phyloP scores from a whole-genome alignment of 2,329 filamentous ascomycete species.

The Thielaviopsis cerberus region DNA sequence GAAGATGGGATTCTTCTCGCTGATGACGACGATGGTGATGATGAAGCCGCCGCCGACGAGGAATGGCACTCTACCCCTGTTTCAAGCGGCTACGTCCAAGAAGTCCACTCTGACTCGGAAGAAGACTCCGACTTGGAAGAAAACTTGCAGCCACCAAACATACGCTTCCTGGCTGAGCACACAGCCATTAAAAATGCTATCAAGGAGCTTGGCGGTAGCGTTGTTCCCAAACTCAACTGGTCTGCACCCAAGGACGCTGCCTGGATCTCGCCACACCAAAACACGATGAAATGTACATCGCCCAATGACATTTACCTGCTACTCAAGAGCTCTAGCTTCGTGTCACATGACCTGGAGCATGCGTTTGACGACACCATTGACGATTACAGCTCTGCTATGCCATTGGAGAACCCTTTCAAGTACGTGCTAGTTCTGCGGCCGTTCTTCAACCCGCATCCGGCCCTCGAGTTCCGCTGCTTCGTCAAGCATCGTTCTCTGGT shows the following conservation, averaged over 20 bases:
- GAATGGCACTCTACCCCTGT: constrained; percentile 23
- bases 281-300: constrained; percentile 76
- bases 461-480: constrained; percentile 89
- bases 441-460: constrained; percentile 73
- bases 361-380: constrained; percentile 60
- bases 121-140: constrained; percentile 23
- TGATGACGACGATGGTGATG: constrained; percentile 39
- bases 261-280: constrained; percentile 69
- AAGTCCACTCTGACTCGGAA: constrained; percentile 27
- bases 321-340: constrained; percentile 83
- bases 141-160: constrained; percentile 28
- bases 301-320: constrained; percentile 87
- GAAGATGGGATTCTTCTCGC: constrained; percentile 85
- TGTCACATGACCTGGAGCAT: constrained; percentile 85
- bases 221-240: constrained; percentile 93
- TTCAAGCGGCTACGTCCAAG: constrained; percentile 18
- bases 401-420: constrained; percentile 31
- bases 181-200: constrained; percentile 60
- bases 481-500: constrained; percentile 67
- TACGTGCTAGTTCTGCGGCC: constrained; percentile 75
- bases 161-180: constrained; percentile 54
- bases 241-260: constrained; percentile 89
- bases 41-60: constrained; percentile 41
- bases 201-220: constrained; percentile 61
- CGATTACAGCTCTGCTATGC: constrained; percentile 24